A percentile compares a stretch with the other conserved stretches of the same genome.
phyloP scores from a whole-genome alignment of 148 eudicot genomes.

The Selenicereus undatus region DNA sequence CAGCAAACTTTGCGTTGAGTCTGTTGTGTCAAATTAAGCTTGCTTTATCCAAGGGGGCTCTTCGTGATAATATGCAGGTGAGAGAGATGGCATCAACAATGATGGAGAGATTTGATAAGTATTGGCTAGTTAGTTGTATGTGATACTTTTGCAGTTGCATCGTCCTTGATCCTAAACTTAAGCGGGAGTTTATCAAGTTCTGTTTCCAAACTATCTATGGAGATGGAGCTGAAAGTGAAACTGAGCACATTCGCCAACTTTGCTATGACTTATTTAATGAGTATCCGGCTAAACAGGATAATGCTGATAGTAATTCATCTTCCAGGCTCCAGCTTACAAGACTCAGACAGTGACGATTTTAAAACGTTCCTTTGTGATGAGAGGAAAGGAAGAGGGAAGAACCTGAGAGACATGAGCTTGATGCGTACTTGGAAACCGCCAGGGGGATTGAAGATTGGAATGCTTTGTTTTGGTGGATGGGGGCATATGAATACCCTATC shows the following conservation, averaged over 20 bases:
- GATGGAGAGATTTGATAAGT: not conserved
- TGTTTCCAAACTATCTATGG: slow-evolving; percentile 15
- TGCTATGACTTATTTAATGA: slow-evolving; percentile 14
- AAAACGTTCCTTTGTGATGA: no score
- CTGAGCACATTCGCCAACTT: slow-evolving; percentile 2
- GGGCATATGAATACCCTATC: not conserved
- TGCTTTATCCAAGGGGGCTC: slow-evolving; percentile 10
- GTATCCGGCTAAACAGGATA: slow-evolving; percentile 12
- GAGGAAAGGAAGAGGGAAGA: not conserved
- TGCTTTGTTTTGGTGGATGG: slow-evolving; percentile 19
- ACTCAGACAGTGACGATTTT: not conserved
- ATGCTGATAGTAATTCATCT: not conserved
- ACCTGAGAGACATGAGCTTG: slow-evolving; percentile 14
- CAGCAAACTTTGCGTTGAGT: slow-evolving; percentile 4
- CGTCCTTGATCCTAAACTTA: slow-evolving; percentile 20
- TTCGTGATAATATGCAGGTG: not conserved
- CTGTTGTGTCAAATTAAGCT: slow-evolving; percentile 11
- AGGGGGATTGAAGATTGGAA: not conserved
- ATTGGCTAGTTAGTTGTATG: slow-evolving; percentile 2
- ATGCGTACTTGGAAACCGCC: slow-evolving; percentile 14
- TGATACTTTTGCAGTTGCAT: slow-evolving; percentile 13
- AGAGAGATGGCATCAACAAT: slow-evolving; percentile 8
- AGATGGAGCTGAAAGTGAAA: not conserved
- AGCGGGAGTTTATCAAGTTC: slow-evolving; percentile 1
- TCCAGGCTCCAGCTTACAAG: not conserved